These are phyloP conservation scores for Cryptosporidium xiaoi DNA, from an alignment of 169 alveolate species.

Conservation along the genomic window DNA sequence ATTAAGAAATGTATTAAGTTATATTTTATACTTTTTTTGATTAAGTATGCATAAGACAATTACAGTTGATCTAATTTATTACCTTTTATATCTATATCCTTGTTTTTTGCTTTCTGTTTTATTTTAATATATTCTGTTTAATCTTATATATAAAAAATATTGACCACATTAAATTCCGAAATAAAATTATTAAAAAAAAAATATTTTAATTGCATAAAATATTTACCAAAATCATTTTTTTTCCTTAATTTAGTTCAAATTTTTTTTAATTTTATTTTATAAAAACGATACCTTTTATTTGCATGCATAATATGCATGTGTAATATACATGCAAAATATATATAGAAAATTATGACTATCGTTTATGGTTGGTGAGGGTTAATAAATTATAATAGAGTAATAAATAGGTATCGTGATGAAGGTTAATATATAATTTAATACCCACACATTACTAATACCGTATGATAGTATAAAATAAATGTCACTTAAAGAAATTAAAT, in stretches of 20 bases:
- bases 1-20: no score
- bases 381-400: slow-evolving; percentile 35
- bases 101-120: no score
- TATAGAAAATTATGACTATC: not conserved
- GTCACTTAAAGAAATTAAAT: slow-evolving; percentile 1
- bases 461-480: not conserved
- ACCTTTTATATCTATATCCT: no score
- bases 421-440: slow-evolving; percentile 33
- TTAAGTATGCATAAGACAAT: no score
- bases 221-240: not conserved
- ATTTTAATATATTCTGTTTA: not conserved
- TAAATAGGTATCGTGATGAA: slow-evolving; percentile 51
- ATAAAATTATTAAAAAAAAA: not conserved
- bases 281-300: not conserved
- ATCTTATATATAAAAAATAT: not conserved
- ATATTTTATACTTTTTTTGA: no score
- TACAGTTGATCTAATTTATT: no score
- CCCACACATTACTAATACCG: slow-evolving; percentile 44
- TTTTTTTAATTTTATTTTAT: not conserved
- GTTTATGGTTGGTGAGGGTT: not conserved
- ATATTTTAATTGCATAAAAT: not conserved
- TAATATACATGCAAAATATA: slow-evolving; percentile 9
- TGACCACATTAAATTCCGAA: not conserved
- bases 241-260: not conserved
- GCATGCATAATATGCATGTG: slow-evolving; percentile 49